Evolutionary conservation across 352 stramenopile species (phyloP).

Genomic region (Globisporangium polare): DNA sequence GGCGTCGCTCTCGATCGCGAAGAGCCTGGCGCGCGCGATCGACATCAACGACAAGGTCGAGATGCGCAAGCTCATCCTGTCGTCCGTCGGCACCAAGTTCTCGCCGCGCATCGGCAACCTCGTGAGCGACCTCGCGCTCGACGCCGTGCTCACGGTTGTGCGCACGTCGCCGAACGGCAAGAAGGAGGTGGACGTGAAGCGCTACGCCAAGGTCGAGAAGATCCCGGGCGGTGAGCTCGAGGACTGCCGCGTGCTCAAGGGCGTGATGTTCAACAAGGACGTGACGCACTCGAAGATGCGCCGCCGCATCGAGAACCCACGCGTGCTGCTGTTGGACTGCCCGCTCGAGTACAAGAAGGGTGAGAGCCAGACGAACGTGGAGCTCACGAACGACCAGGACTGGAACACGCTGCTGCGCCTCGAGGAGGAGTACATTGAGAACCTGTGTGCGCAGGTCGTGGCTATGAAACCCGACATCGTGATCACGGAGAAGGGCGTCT

Average conservation of each 20-base stretch:
- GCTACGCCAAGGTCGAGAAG: conserved; percentile 99
- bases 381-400: conserved; percentile 98
- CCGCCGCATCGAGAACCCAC: conserved; percentile 97
- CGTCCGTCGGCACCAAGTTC: conserved; percentile 99
- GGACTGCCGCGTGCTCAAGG: conserved; percentile 94
- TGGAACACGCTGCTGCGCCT: conserved; percentile 98
- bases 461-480: conserved; percentile 99
- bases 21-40: conserved; percentile 90
- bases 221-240: conserved; percentile 96
- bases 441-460: conserved; percentile 98
- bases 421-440: conserved; percentile 99
- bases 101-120: conserved; percentile 95
- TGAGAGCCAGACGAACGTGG: conserved; percentile 96
- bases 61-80: conserved; percentile 96
- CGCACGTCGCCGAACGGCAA: conserved; percentile 76
- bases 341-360: conserved; percentile 99
- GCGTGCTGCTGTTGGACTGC: conserved; percentile 98
- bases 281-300: conserved; percentile 99
- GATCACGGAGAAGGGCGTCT: conserved; percentile 99
- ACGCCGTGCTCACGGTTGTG: conserved; percentile 95
- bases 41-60: conserved; percentile 94
- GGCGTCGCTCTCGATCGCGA: conserved; percentile 90
- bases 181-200: conserved; percentile 99
- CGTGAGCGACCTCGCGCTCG: conserved; percentile 96
- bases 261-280: conserved; percentile 99